Evolutionary conservation across 1,284 basidiomycete species (phyloP).

Genomic region (Amylostereum chailletii): DNA sequence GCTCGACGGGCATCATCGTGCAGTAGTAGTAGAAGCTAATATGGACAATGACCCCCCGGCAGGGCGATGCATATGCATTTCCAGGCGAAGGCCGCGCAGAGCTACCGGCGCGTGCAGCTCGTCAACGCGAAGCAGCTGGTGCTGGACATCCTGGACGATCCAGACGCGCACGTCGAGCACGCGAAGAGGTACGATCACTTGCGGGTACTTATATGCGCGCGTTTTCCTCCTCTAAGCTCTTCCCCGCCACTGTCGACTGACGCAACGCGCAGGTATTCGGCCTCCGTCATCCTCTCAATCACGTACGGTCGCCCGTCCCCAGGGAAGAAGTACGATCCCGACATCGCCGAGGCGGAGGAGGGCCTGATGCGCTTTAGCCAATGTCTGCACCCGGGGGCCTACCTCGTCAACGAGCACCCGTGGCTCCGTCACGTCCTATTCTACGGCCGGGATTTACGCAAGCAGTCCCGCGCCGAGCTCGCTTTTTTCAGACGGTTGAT

Average conservation of each 20-base stretch:
- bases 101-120: slow-evolving; percentile 39
- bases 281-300: slow-evolving; percentile 54
- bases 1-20: too few species aligned
- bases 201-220: too few species aligned
- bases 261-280: slow-evolving; percentile 39
- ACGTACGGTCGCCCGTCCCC: slow-evolving; percentile 52
- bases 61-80: slow-evolving; percentile 45
- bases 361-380: slow-evolving; percentile 37
- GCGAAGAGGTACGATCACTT: slow-evolving; percentile 30
- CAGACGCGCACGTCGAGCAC: slow-evolving; percentile 42
- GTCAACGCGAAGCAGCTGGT: slow-evolving; percentile 38
- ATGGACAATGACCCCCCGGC: not conserved
- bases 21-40: too few species aligned
- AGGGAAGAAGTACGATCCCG: slow-evolving; percentile 44
- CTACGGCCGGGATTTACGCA: slow-evolving; percentile 41
- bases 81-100: slow-evolving; percentile 35
- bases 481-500: slow-evolving; percentile 44
- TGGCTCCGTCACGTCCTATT: slow-evolving; percentile 48
- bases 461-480: slow-evolving; percentile 49
- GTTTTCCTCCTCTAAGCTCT: not conserved
- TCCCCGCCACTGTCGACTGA: not conserved
- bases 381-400: slow-evolving; percentile 45
- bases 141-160: slow-evolving; percentile 41
- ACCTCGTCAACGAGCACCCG: slow-evolving; percentile 51
- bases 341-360: slow-evolving; percentile 43